Evolutionary conservation across 441 rosid species (phyloP), one percentile per base, ranked within the genome.

Genomic region (Gossypium schwendimanii): DNA sequence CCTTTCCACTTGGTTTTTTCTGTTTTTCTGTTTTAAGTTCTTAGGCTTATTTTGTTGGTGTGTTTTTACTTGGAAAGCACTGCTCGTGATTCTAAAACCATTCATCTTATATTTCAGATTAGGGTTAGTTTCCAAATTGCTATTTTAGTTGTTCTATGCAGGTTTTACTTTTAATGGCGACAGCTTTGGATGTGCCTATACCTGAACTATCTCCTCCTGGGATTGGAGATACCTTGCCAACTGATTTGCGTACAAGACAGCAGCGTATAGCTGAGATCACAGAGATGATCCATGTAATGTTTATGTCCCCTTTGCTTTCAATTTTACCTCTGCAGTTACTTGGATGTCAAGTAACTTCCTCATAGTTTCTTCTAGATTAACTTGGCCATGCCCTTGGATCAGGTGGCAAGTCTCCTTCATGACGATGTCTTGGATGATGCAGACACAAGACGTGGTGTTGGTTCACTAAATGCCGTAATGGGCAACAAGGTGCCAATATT

Each of bases 381-480:
- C 74, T 17, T 68, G 72, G 68, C 58, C 60, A 39, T 75, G 36
- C 73, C 39, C 21, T 24, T 77, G 73, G 84, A 69, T 68, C 70
- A 96, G 97, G 99, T 96, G 73, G 98, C 99, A 23, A 96, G 98
- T 76, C 95, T 96, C 75, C 94, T 93, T 76, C 99, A 96, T 54
- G 98, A 91, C 79, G 98, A 93, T 78, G 97, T 96, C 65, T 85
- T 96, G 85, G 99, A 96, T 83, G 99, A 96, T 79, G 99, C 98
- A 6, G 89, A 91, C 66, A 91, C 93, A 52, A 89, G 99, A 54
- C 98, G 97, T 49, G 99, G 97, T 70, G 84, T 96, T 79, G 91
- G 94, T 78, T 96, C 97, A 45, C 76, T 96, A 77, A 96, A 96
- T 86, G 76, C 84, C 77, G 89, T 91, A 9, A 90, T 93, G 99